phyloP scores from a whole-genome alignment of 2,329 filamentous ascomycete species.

The Ophiostoma tasmaniense region DNA sequence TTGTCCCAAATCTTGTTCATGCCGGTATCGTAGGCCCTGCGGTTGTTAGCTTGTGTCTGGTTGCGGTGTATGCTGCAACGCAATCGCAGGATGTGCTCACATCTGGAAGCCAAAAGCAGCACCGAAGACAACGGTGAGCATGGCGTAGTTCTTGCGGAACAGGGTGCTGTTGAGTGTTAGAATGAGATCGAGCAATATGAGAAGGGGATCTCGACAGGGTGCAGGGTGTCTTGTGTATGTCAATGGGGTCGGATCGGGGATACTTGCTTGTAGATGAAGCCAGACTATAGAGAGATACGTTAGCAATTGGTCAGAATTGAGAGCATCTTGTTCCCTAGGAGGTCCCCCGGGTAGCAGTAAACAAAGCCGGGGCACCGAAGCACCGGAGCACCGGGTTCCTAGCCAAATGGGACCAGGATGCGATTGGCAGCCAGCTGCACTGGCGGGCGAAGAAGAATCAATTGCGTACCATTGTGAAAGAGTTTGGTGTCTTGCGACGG shows the following conservation, averaged over 20 bases:
- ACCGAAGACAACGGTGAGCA: slow-evolving; percentile 78
- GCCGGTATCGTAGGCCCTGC: slow-evolving; percentile 69
- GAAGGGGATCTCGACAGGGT: background rate
- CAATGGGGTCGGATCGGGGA: slow-evolving; percentile 8
- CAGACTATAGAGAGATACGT: slow-evolving; percentile 27
- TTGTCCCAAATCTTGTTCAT: slow-evolving; percentile 86
- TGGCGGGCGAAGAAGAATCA: slow-evolving; percentile 15
- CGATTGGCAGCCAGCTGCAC: background rate
- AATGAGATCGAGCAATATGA: background rate
- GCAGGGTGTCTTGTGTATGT: background rate
- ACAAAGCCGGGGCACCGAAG: background rate
- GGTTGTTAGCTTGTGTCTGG: slow-evolving; percentile 8
- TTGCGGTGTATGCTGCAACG: background rate
- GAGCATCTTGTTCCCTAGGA: background rate
- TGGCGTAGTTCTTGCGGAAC: slow-evolving; percentile 79
- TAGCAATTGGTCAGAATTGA: slow-evolving; percentile 21
- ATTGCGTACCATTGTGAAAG: slow-evolving; percentile 19
- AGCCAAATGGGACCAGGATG: background rate
- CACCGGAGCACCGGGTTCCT: background rate
- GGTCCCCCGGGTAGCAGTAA: background rate
- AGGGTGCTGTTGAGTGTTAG: slow-evolving; percentile 51
- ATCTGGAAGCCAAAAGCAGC: slow-evolving; percentile 88
- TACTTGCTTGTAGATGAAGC: slow-evolving; percentile 53
- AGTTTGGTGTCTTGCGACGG: slow-evolving; percentile 8
- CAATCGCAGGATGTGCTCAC: slow-evolving; percentile 46